Conservation (phyloP, 192 early-diverging fungal species). For the Gonapodya sp. region DNA sequence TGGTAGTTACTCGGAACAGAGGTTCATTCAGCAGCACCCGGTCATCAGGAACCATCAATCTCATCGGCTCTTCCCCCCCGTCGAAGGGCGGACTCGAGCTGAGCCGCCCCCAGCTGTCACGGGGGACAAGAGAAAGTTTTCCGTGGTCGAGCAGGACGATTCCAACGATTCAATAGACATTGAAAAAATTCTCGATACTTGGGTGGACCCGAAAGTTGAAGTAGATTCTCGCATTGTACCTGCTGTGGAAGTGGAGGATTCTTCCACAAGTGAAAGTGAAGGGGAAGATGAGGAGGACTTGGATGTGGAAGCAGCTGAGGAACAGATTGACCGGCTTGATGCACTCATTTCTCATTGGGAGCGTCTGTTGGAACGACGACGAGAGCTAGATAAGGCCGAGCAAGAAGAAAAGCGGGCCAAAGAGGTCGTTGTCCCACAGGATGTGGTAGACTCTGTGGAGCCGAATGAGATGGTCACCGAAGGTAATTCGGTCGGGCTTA, state of each 20-base stretch:
- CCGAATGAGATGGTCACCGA: background rate
- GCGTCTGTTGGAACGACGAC: background rate
- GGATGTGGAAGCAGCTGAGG: slow-evolving; percentile 5
- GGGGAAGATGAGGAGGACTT: background rate
- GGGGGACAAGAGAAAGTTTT: background rate
- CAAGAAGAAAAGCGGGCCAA: background rate
- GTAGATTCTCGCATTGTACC: background rate
- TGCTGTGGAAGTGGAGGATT: background rate
- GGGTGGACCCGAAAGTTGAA: background rate
- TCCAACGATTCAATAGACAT: background rate
- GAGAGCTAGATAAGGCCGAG: background rate
- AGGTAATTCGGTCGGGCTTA: background rate
- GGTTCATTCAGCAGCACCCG: background rate
- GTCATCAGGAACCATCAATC: background rate
- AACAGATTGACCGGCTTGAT: background rate
- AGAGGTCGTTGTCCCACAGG: background rate
- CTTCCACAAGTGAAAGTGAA: background rate
- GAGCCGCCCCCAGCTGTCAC: background rate
- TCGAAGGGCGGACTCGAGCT: background rate
- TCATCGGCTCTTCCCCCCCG: background rate
- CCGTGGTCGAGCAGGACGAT: background rate
- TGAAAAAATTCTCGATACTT: background rate
- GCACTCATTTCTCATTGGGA: background rate
- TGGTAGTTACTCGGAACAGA: background rate
- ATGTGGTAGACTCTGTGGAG: background rate